Percentiles rank a stretch among this genome's conserved stretches.
Evolutionary conservation across 208 protist species (phyloP).

Genomic region (Acanthamoeba sp.): DNA sequence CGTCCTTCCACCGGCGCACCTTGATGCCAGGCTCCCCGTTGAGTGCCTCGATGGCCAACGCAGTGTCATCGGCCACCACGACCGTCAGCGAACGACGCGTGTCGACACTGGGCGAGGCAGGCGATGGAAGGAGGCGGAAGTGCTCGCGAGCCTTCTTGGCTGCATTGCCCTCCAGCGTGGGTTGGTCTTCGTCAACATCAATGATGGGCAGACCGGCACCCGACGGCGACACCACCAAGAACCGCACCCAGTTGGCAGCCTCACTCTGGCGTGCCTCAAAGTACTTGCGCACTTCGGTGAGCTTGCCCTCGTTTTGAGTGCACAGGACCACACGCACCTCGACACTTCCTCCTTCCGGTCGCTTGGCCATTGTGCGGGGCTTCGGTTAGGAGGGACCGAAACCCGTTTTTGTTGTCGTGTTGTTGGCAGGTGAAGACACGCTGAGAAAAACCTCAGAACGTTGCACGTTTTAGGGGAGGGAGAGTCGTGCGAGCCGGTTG

Average conservation of each 20-base stretch:
- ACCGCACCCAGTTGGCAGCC: background rate
- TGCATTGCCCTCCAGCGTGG: slow-evolving; percentile 35
- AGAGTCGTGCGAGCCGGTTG: too few species aligned
- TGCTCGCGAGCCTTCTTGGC: slow-evolving; percentile 7
- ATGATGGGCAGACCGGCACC: background rate
- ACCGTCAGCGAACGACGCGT: background rate
- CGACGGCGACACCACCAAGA: background rate
- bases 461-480: too few species aligned
- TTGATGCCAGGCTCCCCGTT: slow-evolving; percentile 62
- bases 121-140: background rate
- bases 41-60: background rate
- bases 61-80: slow-evolving; percentile 22
- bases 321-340: slow-evolving; percentile 27
- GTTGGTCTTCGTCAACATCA: slow-evolving; percentile 25
- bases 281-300: slow-evolving; percentile 40
- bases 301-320: slow-evolving; percentile 15
- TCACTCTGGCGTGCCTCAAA: background rate
- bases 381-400: too few species aligned
- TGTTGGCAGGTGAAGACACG: too few species aligned
- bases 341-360: background rate
- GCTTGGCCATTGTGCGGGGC: background rate
- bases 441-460: too few species aligned
- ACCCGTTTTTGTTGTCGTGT: too few species aligned
- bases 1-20: slow-evolving; percentile 45
- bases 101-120: background rate